These are phyloP conservation scores for Tuber indicum DNA, from an alignment of 495 filamentous ascomycete species.

Conservation along the genomic window DNA sequence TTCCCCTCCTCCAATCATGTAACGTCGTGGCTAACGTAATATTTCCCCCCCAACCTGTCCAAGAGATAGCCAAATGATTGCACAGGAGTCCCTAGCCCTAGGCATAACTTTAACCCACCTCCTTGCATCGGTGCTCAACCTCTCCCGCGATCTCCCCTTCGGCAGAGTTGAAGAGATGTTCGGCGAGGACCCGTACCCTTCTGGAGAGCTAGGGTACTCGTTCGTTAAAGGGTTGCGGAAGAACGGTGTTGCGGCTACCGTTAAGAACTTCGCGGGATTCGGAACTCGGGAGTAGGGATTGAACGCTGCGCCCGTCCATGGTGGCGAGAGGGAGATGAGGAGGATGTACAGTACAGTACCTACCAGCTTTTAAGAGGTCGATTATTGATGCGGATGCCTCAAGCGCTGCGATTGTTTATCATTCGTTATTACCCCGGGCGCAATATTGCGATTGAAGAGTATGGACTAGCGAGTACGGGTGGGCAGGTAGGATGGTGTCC, in stretches of 20 bases:
- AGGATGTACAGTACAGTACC: slow-evolving; percentile 64
- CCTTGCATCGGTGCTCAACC: slow-evolving; percentile 61
- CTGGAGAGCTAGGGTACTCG: slow-evolving; percentile 50
- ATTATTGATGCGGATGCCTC: slow-evolving; percentile 63
- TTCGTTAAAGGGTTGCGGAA: slow-evolving; percentile 59
- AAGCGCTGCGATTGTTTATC: slow-evolving; percentile 62
- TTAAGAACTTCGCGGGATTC: slow-evolving; percentile 65
- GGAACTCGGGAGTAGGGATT: slow-evolving; percentile 61
- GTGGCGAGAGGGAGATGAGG: slow-evolving; percentile 60
- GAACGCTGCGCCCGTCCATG: slow-evolving; percentile 63
- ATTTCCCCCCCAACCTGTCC: slow-evolving; percentile 43
- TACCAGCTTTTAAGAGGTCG: slow-evolving; percentile 59
- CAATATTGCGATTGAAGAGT: background rate
- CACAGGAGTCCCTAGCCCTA: slow-evolving; percentile 55
- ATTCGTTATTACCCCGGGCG: slow-evolving; percentile 45
- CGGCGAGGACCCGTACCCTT: slow-evolving; percentile 58
- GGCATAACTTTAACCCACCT: slow-evolving; percentile 56
- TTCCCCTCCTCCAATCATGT: slow-evolving; percentile 2
- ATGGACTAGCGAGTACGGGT: background rate
- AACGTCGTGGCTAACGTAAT: slow-evolving; percentile 16
- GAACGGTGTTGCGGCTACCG: slow-evolving; percentile 57
- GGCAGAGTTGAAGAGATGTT: slow-evolving; percentile 66
- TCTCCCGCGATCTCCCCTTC: slow-evolving; percentile 61
- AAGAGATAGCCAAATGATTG: slow-evolving; percentile 59
- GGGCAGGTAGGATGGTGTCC: slow-evolving; percentile 52